Conservation (phyloP, 495 filamentous ascomycete genomes). For the Lasiosphaeria miniovina region DNA sequence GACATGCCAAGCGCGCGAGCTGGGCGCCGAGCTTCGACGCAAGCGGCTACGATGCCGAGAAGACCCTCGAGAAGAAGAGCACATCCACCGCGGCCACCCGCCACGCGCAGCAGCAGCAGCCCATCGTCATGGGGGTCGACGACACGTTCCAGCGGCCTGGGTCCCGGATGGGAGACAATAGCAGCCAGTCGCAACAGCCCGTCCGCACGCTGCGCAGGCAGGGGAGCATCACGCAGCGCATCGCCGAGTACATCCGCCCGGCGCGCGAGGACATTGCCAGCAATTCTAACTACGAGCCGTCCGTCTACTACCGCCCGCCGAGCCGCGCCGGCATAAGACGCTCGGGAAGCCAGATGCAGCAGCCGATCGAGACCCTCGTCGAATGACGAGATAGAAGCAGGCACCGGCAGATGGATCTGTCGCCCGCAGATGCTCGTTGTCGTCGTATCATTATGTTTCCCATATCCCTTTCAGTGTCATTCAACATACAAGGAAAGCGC, state of each 20-base stretch:
- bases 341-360: background rate
- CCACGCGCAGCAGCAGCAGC: background rate
- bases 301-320: background rate
- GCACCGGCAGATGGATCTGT: too few relatives aligned
- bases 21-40: conserved; percentile 16
- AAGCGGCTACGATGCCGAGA: background rate
- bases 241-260: conserved; percentile 32
- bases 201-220: conserved; percentile 21
- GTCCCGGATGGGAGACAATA: background rate
- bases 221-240: conserved; percentile 26
- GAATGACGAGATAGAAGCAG: background rate
- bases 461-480: too few relatives aligned
- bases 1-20: conserved; percentile 15
- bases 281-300: background rate
- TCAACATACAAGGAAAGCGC: too few relatives aligned
- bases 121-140: conserved; percentile 7
- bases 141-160: background rate
- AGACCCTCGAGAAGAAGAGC: background rate
- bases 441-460: too few relatives aligned
- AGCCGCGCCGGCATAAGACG: conserved; percentile 7
- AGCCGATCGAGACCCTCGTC: conserved; percentile 3
- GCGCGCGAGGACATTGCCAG: conserved; percentile 4
- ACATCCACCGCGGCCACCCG: background rate
- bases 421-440: too few relatives aligned
- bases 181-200: conserved; percentile 8